Base-by-base conservation (phyloP, 1,284 basidiomycete species). In the Sphagnurus paluster region DNA sequence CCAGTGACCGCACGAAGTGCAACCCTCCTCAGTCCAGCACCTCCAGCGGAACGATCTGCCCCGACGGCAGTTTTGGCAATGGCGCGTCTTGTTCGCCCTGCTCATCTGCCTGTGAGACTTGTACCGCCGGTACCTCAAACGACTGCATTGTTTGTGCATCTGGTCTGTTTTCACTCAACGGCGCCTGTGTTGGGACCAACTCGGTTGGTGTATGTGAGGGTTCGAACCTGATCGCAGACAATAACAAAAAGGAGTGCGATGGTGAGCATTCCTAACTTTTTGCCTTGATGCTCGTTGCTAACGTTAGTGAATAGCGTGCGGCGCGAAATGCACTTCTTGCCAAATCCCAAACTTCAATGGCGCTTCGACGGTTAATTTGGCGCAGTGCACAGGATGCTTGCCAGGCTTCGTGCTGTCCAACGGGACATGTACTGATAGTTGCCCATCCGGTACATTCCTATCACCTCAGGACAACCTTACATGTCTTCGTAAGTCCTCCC, bases 301-400 rank as follows among this genome's bases (percentile, higher is more conserved):
- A 40, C 17, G 11, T 26, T 13, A 14, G 5, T 33, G 13, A 13
- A 9, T 50, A 89, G 87, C 75, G 40, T 91, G 88, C 63, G 84
- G 87, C 3, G 69, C 84, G 0, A 88, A 87, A 61, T 93, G 90
- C 61, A 87, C 84, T n/a, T 72, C 79, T 1, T 93, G 90, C 67
- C 69, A 74, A 44, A 89, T 90, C 52, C 71, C 84, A 2, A 80
- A 74, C 50, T 93, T 93, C 64, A 82, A 61, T 47, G 74, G 76
- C 7, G 79, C 75, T 1, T 90, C 88, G 10, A 84, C 80, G 0
- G 69, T 84, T 25, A 69, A 76, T 47, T 72, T 86, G 44, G 67
- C 80, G 2, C 79, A 87, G 53, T 93, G 90, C 62, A 86, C 83
- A 13, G 80, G 75, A 2, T 93, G 90, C 60, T 62, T 92, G 30